Percentiles rank a stretch among this genome's conserved stretches.
phyloP scores from a whole-genome alignment of 2,329 filamentous ascomycete genomes.

The Aspergillus sojae region DNA sequence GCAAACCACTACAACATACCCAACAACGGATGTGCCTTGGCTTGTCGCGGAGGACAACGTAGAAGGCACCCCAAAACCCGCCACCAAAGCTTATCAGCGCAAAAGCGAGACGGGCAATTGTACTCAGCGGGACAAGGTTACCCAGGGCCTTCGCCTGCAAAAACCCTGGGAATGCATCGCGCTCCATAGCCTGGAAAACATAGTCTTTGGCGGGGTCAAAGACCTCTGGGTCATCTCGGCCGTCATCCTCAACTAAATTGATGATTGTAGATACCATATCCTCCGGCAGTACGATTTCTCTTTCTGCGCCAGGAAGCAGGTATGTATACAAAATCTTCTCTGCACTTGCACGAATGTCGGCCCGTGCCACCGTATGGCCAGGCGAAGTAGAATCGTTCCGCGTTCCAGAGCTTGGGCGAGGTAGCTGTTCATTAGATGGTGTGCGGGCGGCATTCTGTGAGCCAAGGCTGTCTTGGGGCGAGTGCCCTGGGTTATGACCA shows the following conservation, averaged over 20 bases:
- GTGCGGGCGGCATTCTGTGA: slow-evolving; percentile 47
- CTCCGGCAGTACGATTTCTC: slow-evolving; percentile 91
- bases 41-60: slow-evolving; percentile 87
- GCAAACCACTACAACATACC: slow-evolving; percentile 61
- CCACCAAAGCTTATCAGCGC: slow-evolving; percentile 86
- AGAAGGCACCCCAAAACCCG: slow-evolving; percentile 91
- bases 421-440: slow-evolving; percentile 50
- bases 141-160: slow-evolving; percentile 92
- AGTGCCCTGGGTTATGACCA: slow-evolving; percentile 51
- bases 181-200: slow-evolving; percentile 99
- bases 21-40: slow-evolving; percentile 75
- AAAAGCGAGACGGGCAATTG: slow-evolving; percentile 81
- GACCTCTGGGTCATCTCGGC: slow-evolving; percentile 92
- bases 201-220: slow-evolving; percentile 99
- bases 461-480: slow-evolving; percentile 56
- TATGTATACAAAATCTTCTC: slow-evolving; percentile 99
- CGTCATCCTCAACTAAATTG: slow-evolving; percentile 82
- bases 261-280: slow-evolving; percentile 86
- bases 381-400: slow-evolving; percentile 81
- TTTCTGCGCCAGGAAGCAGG: slow-evolving; percentile 88
- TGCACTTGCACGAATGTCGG: slow-evolving; percentile 88
- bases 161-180: slow-evolving; percentile 98
- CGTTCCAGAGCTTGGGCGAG: slow-evolving; percentile 61
- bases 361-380: slow-evolving; percentile 78
- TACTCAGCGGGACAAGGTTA: slow-evolving; percentile 88